Evolutionary conservation across 2,329 filamentous ascomycete species (phyloP).

Genomic region (Diaporthe caulivora): DNA sequence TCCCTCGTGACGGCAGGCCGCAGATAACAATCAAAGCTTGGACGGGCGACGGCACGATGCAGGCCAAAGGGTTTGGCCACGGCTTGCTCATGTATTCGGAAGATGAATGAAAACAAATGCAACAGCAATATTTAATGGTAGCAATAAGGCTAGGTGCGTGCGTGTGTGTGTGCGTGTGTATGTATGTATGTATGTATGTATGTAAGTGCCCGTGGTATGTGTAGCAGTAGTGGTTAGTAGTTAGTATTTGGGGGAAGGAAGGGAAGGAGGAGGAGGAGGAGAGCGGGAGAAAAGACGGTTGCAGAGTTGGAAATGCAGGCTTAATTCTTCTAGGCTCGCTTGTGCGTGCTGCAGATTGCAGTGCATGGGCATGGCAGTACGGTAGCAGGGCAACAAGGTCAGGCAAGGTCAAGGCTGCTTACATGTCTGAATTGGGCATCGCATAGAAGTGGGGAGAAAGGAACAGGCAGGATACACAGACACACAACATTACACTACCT

Average conservation of each 20-base stretch:
- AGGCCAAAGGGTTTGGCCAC: background rate
- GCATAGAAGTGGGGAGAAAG: slow-evolving; percentile 15
- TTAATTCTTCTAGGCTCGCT: slow-evolving; percentile 16
- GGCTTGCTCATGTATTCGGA: background rate
- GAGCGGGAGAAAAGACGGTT: background rate
- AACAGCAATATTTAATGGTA: background rate
- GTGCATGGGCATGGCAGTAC: background rate
- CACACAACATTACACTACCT: too few species aligned
- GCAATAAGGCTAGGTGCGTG: too few species aligned
- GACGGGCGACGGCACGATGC: slow-evolving; percentile 15
- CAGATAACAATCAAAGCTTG: slow-evolving; percentile 28
- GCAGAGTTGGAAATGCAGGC: slow-evolving; percentile 22
- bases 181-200: too few species aligned
- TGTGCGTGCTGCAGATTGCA: slow-evolving; percentile 19
- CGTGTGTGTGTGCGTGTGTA: too few species aligned
- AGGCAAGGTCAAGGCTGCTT: slow-evolving; percentile 5
- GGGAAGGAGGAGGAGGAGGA: background rate
- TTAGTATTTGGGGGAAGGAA: background rate
- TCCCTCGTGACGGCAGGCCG: slow-evolving; percentile 25
- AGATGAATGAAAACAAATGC: background rate
- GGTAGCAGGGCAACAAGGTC: slow-evolving; percentile 24
- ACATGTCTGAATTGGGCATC: slow-evolving; percentile 16
- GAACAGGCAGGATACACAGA: too few species aligned
- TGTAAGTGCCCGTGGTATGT: too few species aligned
- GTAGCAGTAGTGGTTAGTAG: background rate